phyloP scores from a whole-genome alignment of 83 land plant species.

The Picea abies region DNA sequence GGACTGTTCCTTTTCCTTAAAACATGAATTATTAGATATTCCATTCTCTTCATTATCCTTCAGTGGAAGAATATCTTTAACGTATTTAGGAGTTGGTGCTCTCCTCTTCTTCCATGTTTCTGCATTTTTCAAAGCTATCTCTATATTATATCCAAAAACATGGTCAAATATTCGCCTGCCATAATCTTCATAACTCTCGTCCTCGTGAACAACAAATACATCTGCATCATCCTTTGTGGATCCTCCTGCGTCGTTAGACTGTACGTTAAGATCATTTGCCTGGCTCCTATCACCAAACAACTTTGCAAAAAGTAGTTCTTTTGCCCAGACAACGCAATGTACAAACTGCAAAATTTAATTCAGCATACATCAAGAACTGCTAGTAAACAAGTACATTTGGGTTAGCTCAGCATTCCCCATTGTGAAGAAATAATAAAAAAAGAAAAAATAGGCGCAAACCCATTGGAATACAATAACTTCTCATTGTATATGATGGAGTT shows the following conservation, averaged over 20 bases:
- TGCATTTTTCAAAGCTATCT: slow-evolving; percentile 80
- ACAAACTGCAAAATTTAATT: slow-evolving; percentile 72
- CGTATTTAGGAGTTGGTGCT: slow-evolving; percentile 75
- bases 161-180: slow-evolving; percentile 89
- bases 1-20: slow-evolving; percentile 27
- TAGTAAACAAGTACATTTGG: neutral
- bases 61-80: slow-evolving; percentile 50
- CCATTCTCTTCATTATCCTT: slow-evolving; percentile 44
- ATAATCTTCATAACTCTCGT: slow-evolving; percentile 71
- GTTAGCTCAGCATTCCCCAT: neutral
- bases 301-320: slow-evolving; percentile 93
- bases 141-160: slow-evolving; percentile 97
- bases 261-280: slow-evolving; percentile 87
- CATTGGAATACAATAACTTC: neutral
- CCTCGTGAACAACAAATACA: slow-evolving; percentile 59
- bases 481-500: neutral
- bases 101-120: slow-evolving; percentile 92
- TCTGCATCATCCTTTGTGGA: slow-evolving; percentile 54
- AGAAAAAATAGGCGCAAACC: neutral
- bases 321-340: slow-evolving; percentile 99
- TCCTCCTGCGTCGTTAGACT: slow-evolving; percentile 45
- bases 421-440: neutral
- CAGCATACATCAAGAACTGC: neutral
- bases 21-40: slow-evolving; percentile 20
- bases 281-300: slow-evolving; percentile 95